Evolutionary conservation across 2,329 filamentous ascomycete genomes (phyloP), one percentile per base, ranked within the genome.

Genomic region (Sarocladiaceae sp.): DNA sequence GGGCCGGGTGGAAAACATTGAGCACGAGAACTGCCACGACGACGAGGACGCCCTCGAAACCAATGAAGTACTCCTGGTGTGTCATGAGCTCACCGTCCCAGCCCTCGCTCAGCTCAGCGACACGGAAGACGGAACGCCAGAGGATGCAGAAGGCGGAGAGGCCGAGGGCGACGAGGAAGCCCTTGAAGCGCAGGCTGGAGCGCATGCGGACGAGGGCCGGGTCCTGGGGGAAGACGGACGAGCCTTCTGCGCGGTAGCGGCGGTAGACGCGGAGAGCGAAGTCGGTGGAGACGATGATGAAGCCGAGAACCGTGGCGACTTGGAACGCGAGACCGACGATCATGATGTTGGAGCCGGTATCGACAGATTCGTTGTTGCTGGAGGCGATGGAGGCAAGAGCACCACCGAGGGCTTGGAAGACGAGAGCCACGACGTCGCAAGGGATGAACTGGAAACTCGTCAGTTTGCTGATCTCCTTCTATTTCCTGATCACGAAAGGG

Each of bases 141-240:
- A 85, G 75, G 54, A 87, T 79, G 52, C 71, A 73, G 11, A 83
- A 43, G n/a, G 80, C 81, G 2, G 79, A 71, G 2, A 83, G 58
- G 1, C 64, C 57, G 15, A 84, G 66, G 10, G 73, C 76, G n/a
- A 53, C 54, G 4, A 80, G 58, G 58, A 83, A 83, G 11, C 66
- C 65, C 45, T 65, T 66, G 63, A 83, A 82, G 19, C 58, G 55
- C 35, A 52, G 53, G 12, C 67, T 68, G 32, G 56, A 47, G 31
- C 42, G 42, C 42, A 44, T 44, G 11, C 54, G 53, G 23, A 56
- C 57, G 12, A 64, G 52, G 7, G 51, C 52, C 6, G 63, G 60
- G 49, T 64, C 59, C 50, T 66, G 60, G 53, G 68, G 64, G 39
- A 72, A 60, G 16, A 60, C 61, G 7, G 50, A 48, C 23, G 55